phyloP scores from a whole-genome alignment of 169 alveolate species.

The Plasmodium fragile region DNA sequence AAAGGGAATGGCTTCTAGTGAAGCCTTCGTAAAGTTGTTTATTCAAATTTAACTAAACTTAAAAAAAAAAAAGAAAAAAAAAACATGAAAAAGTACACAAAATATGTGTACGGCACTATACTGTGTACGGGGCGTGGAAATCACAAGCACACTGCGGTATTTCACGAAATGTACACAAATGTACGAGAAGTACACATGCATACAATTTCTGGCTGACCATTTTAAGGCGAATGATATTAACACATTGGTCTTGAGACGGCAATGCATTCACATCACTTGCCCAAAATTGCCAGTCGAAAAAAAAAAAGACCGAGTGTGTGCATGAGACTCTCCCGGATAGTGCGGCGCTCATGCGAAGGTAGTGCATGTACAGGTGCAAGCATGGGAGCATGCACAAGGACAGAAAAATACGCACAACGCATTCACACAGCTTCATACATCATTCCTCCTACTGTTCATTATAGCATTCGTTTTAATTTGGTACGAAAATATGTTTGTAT shows the following conservation, averaged over 20 bases:
- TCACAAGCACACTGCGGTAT: not conserved
- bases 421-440: not conserved
- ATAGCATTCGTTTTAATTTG: constrained; percentile 24
- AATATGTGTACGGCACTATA: not conserved
- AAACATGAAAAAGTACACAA: not conserved
- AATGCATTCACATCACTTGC: not conserved
- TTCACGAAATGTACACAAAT: not conserved
- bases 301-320: not conserved
- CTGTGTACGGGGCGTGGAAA: not conserved
- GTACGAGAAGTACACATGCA: not conserved
- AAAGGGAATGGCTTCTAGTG: constrained; percentile 74
- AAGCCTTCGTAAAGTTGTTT: constrained; percentile 49
- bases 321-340: not conserved
- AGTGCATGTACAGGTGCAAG: not conserved
- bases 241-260: not conserved
- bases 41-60: constrained; percentile 9
- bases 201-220: not conserved
- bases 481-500: not conserved
- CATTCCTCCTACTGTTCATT: constrained; percentile 15
- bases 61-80: constrained; percentile 7
- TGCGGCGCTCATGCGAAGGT: not conserved
- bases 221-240: not conserved
- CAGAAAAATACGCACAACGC: not conserved
- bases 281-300: not conserved
- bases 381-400: not conserved